Conservation (phyloP, 2,329 filamentous ascomycete species). For the Cryphonectria radicalis region DNA sequence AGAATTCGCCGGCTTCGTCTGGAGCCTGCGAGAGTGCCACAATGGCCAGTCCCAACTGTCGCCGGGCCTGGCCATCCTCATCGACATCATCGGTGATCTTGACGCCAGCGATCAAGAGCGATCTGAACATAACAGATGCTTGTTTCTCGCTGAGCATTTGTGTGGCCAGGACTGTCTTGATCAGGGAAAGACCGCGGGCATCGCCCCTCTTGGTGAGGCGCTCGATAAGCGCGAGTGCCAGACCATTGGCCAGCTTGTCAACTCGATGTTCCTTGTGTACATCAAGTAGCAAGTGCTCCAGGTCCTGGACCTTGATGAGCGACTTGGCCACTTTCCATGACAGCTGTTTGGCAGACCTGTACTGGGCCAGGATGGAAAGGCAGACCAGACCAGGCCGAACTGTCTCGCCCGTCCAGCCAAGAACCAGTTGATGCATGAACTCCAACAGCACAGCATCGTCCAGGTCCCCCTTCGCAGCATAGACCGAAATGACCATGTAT, state of each 20-base stretch:
- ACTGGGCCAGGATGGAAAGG: conserved; percentile 79
- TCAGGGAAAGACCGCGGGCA: conserved; percentile 57
- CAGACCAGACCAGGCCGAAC: conserved; percentile 76
- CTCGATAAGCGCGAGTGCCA: conserved; percentile 69
- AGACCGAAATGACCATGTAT: conserved; percentile 87
- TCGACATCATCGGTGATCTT: conserved; percentile 60
- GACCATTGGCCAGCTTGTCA: conserved; percentile 72
- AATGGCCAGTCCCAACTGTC: conserved; percentile 68
- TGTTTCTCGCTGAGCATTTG: conserved; percentile 67
- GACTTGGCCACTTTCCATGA: conserved; percentile 72
- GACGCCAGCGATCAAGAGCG: conserved; percentile 64
- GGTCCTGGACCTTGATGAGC: conserved; percentile 65
- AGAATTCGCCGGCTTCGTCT: conserved; percentile 62
- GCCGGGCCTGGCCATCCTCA: conserved; percentile 59
- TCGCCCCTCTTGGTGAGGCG: conserved; percentile 65
- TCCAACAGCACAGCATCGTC: conserved; percentile 80
- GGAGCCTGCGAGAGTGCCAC: conserved; percentile 66
- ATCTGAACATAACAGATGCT: conserved; percentile 66
- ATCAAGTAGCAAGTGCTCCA: conserved; percentile 63
- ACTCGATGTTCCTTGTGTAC: conserved; percentile 69
- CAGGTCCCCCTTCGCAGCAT: conserved; percentile 81
- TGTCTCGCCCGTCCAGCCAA: conserved; percentile 77
- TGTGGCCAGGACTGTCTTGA: conserved; percentile 65
- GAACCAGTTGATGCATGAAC: conserved; percentile 86
- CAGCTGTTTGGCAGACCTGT: conserved; percentile 71